A percentile compares a stretch with the other conserved stretches of the same genome.
These are phyloP conservation scores for Salix exigua DNA, from an alignment of 345 rosid species.

Conservation along the genomic window DNA sequence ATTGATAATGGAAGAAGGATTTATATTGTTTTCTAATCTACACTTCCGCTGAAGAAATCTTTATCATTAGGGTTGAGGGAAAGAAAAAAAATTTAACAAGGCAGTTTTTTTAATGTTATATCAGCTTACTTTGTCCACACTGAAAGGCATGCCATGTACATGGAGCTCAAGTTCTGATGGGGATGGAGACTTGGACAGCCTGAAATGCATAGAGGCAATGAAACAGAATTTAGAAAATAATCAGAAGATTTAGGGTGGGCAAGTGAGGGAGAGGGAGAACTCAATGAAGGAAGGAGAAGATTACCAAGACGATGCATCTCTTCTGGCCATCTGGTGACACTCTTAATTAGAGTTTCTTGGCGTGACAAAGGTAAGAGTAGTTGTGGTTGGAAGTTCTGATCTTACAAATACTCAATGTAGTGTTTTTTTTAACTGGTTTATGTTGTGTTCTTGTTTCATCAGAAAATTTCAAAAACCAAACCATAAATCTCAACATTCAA, in stretches of 20 bases:
- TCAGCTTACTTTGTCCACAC: conserved; percentile 40
- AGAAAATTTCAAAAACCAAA: background rate
- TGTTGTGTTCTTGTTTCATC: too few species aligned
- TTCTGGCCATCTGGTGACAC: conserved; percentile 18
- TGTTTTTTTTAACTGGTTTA: too few species aligned
- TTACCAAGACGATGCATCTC: conserved; percentile 10
- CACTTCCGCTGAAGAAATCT: too few species aligned
- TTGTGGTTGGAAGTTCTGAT: background rate
- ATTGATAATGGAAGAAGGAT: too few species aligned
- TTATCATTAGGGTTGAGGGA: too few species aligned
- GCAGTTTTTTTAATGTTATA: too few species aligned
- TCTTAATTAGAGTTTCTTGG: background rate
- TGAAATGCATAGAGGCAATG: conserved; percentile 9
- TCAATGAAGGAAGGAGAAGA: background rate
- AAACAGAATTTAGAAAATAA: background rate
- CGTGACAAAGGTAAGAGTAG: background rate
- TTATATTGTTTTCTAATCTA: too few species aligned
- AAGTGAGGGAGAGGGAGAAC: background rate
- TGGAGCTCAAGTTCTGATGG: conserved; percentile 34
- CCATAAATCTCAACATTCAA: conserved; percentile 7
- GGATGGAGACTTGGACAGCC: conserved; percentile 34
- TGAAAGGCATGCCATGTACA: conserved; percentile 39
- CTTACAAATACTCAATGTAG: background rate
- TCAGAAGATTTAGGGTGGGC: background rate
- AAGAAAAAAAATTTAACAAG: background rate